Evolutionary conservation across 345 rosid species (phyloP), one percentile per base, ranked within the genome.

Genomic region (Populus deltoides): DNA sequence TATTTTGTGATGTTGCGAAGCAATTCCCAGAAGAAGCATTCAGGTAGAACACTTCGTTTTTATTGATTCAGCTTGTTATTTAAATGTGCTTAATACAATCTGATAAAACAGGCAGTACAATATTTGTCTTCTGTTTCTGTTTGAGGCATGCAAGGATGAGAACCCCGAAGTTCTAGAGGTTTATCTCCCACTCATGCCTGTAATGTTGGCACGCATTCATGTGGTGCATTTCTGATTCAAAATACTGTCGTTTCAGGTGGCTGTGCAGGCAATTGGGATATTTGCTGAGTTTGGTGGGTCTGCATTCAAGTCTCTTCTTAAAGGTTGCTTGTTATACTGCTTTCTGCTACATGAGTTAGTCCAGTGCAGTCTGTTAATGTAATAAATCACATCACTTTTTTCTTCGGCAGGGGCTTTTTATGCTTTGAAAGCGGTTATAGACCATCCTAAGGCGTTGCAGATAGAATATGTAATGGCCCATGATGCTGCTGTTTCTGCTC

Each of bases 221-320:
- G 2, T 24, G 24, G 63, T 15, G 68, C 36, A 17, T n/a, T 35
- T 29, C 31, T 69, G 47, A 41, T 17, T 31, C 43, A 20, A 39
- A 45, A 63, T 31, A 43, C 12, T 17, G 31, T 12, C 41, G 7
- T 59, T 61, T 53, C 70, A 70, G 80, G 29, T 43, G 27, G 66
- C 25, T 43, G 69, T 24, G 15, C 13, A 29, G 27, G 61, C 61
- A 61, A 77, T 77, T 24, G 74, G 55, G 53, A 24, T 39, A 53
- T 25, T 36, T 41, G 79, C 74, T 39, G 57, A 77, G 57, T 77
- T 77, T 77, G 79, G 74, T 41, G 79, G 74, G 29, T 25, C 68
- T 25, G 66, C n/a, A 25, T 77, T 77, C 68, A 77, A 27, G 45
- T 25, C 55, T 20, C 11, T 22, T 38, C 10, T 69, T 12, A 38